Evolutionary conservation across 495 filamentous ascomycete species (phyloP).

Genomic region (Jackrogersella minutella): DNA sequence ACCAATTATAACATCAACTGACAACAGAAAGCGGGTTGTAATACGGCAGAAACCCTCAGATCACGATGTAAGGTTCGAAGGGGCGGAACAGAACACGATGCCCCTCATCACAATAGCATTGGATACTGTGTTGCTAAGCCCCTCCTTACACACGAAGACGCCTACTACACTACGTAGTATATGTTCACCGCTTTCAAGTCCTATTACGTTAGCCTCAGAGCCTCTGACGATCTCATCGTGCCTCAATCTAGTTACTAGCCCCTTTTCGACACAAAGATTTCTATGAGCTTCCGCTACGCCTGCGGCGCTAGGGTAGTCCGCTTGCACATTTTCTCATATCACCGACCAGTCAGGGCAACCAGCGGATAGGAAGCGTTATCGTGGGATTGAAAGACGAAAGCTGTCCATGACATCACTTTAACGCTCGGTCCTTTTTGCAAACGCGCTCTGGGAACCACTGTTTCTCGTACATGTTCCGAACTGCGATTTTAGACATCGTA

Average conservation of each 20-base stretch:
- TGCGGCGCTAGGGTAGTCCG: conserved; percentile 13
- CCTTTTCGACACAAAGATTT: conserved; percentile 11
- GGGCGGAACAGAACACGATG: neutral
- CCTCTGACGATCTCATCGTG: conserved; percentile 38
- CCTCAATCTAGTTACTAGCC: conserved; percentile 29
- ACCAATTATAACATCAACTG: neutral
- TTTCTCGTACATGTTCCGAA: conserved; percentile 23
- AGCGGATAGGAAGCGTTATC: conserved; percentile 3
- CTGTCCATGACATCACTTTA: conserved; percentile 30
- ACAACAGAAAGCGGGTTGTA: neutral
- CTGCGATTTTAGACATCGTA: conserved; percentile 27
- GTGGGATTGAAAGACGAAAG: conserved; percentile 19
- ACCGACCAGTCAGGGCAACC: conserved; percentile 14
- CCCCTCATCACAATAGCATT: conserved; percentile 19
- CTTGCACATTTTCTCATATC: neutral
- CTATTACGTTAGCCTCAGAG: conserved; percentile 20
- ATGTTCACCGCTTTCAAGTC: conserved; percentile 15
- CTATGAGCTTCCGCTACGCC: conserved; percentile 9
- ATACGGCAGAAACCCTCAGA: neutral
- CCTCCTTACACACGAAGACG: neutral
- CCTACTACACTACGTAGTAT: neutral
- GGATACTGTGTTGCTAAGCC: conserved; percentile 7
- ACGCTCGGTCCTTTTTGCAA: conserved; percentile 24
- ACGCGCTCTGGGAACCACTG: conserved; percentile 16
- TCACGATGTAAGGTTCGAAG: neutral